Base-by-base conservation (phyloP, 2,329 filamentous ascomycete species). In the Microthyrium microscopicum region DNA sequence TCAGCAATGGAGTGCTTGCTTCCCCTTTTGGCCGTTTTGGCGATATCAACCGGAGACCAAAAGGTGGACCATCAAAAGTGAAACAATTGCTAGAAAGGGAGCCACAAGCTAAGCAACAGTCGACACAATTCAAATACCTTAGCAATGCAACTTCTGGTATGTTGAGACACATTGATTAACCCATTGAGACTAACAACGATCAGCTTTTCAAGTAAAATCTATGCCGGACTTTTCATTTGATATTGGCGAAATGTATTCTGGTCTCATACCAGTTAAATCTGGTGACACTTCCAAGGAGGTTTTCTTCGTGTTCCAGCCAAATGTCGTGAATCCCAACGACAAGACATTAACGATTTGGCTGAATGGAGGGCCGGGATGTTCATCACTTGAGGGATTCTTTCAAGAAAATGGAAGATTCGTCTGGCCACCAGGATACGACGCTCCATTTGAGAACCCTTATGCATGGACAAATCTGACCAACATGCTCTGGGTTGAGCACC, bases 311-410 rank as follows among this genome's bases (percentile, higher is more conserved):
- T 46, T 40, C 34, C 38, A 44, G 27, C 44, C 44, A 22, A 43
- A 37, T 5, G 39, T 41, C 17, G 40, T 40, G 5, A 25, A 28
- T 4, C 41, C 44, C n/a, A 43, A 44, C 4, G 37, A 46, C 15
- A 43, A 41, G 24, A 31, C 40, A 16, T n/a, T n/a, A n/a, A 40
- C 38, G n/a, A 38, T 41, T 16, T 41, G 34, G 33, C 15, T 45
- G 29, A 45, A 44, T 35, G 43, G 43, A 19, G 43, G 43, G 12
- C 43, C 43, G 19, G 43, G 42, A 34, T 38, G 36, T 22, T 30
- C 26, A 20, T 30, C 26, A 15, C 20, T 38, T n/a, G 37, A 37
- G 26, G 34, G 24, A 3, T 39, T 33, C 21, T 39, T 39, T 18
- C 34, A 39, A 22, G 37, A 39, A 22, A 37, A 36, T 31, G 36